Evolutionary conservation across 2,329 filamentous ascomycete species (phyloP).

Genomic region (Colletotrichum cuscutae): DNA sequence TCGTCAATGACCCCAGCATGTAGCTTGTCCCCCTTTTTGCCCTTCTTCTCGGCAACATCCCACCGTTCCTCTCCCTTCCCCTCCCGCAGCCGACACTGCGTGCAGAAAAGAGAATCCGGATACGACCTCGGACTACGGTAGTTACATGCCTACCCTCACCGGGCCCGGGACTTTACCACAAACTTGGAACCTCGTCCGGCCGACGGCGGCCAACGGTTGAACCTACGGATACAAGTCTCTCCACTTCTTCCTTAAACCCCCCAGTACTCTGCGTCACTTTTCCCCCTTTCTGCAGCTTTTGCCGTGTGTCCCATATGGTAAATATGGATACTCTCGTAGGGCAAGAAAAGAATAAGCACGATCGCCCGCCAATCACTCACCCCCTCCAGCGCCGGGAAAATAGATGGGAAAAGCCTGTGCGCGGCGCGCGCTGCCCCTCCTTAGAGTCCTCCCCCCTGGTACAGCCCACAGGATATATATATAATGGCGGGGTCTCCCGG

Average conservation of each 20-base stretch:
- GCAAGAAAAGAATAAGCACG: constrained; percentile 29
- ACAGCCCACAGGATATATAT: background rate
- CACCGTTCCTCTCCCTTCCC: constrained; percentile 1
- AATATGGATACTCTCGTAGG: constrained; percentile 11
- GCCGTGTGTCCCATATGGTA: too few relatives aligned
- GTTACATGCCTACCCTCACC: background rate
- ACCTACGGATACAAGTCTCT: too few relatives aligned
- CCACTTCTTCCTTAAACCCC: background rate
- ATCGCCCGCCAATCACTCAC: constrained; percentile 19
- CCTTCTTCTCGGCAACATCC: background rate
- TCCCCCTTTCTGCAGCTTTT: background rate
- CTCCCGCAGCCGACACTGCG: background rate
- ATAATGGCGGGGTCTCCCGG: constrained; percentile 27
- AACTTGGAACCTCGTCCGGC: background rate
- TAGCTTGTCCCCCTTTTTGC: background rate
- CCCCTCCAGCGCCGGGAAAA: background rate
- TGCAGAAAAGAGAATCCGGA: background rate
- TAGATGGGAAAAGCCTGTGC: background rate
- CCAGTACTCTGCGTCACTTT: constrained; percentile 8
- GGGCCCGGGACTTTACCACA: background rate
- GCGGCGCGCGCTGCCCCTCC: background rate
- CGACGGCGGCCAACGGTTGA: too few relatives aligned
- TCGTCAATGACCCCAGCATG: background rate
- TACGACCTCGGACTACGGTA: constrained; percentile 11
- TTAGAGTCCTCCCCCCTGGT: too few relatives aligned